Percentiles rank a stretch among this genome's conserved stretches.
Evolutionary conservation across 2,329 filamentous ascomycete genomes (phyloP).

Genomic region (Blastomyces emzantsi): DNA sequence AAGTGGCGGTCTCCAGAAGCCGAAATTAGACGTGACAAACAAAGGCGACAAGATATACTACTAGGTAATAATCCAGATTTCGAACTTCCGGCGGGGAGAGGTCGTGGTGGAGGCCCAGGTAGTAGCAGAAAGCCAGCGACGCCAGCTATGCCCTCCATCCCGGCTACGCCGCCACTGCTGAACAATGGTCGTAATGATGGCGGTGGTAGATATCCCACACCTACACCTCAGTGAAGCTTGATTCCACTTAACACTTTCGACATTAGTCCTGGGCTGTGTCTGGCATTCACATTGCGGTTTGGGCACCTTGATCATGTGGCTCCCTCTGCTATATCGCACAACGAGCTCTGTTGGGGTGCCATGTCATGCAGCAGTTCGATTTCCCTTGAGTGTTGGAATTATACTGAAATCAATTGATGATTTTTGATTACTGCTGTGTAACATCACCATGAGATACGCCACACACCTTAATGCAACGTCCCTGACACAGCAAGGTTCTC

Average conservation of each 20-base stretch:
- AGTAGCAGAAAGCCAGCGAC: slow-evolving; percentile 10
- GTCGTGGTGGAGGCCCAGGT: slow-evolving; percentile 17
- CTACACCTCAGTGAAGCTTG: slow-evolving; percentile 1
- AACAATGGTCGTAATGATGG: neutral
- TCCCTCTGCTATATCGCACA: neutral
- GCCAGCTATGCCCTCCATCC: slow-evolving; percentile 19
- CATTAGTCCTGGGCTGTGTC: neutral
- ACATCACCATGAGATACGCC: neutral
- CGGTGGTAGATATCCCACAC: slow-evolving; percentile 11
- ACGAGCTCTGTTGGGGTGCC: neutral
- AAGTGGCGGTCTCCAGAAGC: slow-evolving; percentile 56
- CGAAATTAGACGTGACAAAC: slow-evolving; percentile 40
- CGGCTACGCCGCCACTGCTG: slow-evolving; percentile 18
- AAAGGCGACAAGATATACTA: slow-evolving; percentile 60
- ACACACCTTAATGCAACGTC: neutral
- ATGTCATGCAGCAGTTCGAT: neutral
- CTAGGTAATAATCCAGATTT: slow-evolving; percentile 81
- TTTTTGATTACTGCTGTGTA: neutral
- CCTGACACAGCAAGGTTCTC: neutral
- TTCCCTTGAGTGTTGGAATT: neutral
- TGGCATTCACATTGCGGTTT: neutral
- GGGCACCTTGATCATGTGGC: neutral
- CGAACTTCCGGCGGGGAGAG: slow-evolving; percentile 47
- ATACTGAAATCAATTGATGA: neutral
- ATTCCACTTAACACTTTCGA: neutral